Conservation (phyloP, 176 grass and related monocot species). For the Oropetium thomaeum region DNA sequence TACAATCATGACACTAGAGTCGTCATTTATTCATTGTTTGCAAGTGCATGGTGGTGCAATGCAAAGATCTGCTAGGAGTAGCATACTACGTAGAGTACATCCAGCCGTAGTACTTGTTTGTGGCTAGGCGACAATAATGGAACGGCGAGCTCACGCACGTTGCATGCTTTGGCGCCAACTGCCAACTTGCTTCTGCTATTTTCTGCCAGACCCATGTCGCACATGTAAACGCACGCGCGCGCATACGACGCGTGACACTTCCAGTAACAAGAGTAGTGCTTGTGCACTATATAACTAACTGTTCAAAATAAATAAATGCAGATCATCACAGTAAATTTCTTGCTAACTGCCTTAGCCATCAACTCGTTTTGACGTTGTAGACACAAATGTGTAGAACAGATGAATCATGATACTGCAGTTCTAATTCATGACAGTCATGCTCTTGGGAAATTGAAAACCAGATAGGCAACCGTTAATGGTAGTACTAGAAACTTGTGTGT, state of each 20-base stretch:
- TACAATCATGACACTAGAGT: constrained; percentile 17
- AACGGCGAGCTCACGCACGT: constrained; percentile 16
- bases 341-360: not conserved
- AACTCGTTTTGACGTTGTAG: not conserved
- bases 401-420: not conserved
- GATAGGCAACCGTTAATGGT: not conserved
- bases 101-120: too few species aligned
- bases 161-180: constrained; percentile 34
- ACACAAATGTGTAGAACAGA: not conserved
- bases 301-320: too few species aligned
- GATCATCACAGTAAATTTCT: not conserved
- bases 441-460: not conserved
- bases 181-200: constrained; percentile 9
- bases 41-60: not conserved
- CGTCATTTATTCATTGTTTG: constrained; percentile 4
- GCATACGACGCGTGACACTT: not conserved
- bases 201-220: constrained; percentile 10
- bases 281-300: not conserved
- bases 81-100: too few species aligned
- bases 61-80: not conserved
- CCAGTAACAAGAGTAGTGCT: not conserved
- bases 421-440: constrained; percentile 2
- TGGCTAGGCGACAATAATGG: constrained; percentile 8
- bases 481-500: not conserved
- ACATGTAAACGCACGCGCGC: not conserved